A percentile compares a stretch with the other conserved stretches of the same genome.
These are phyloP conservation scores for Eucalyptus polybractea DNA, from an alignment of 345 rosid species.

Conservation along the genomic window DNA sequence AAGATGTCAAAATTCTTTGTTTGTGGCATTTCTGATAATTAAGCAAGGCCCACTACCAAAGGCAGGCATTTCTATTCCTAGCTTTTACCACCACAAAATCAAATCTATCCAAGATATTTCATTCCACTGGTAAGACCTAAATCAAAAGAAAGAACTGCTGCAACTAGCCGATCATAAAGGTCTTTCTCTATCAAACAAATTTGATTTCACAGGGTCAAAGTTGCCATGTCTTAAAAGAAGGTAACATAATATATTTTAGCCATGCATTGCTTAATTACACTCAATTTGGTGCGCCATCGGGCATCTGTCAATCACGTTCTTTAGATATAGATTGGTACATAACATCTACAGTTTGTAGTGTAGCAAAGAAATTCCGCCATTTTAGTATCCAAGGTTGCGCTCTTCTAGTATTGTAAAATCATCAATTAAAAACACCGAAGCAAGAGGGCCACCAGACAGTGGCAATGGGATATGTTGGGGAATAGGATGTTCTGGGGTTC, in stretches of 20 bases:
- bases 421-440: rapidly evolving
- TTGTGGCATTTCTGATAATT: background rate
- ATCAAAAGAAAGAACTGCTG: background rate
- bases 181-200: background rate
- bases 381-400: background rate
- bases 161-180: background rate
- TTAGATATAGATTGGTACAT: background rate
- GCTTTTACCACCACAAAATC: background rate
- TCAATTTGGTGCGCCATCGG: background rate
- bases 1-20: background rate
- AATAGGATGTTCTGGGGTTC: background rate
- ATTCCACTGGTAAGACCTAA: background rate
- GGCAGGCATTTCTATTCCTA: background rate
- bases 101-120: background rate
- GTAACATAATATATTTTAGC: background rate
- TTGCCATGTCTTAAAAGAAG: background rate
- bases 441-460: background rate
- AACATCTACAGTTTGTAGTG: background rate
- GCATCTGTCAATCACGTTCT: background rate
- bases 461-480: background rate
- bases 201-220: background rate
- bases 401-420: background rate
- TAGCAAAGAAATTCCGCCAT: background rate
- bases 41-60: background rate
- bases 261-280: background rate